Conservation (phyloP, 169 alveolate genomes). For the Babesia divergens region DNA sequence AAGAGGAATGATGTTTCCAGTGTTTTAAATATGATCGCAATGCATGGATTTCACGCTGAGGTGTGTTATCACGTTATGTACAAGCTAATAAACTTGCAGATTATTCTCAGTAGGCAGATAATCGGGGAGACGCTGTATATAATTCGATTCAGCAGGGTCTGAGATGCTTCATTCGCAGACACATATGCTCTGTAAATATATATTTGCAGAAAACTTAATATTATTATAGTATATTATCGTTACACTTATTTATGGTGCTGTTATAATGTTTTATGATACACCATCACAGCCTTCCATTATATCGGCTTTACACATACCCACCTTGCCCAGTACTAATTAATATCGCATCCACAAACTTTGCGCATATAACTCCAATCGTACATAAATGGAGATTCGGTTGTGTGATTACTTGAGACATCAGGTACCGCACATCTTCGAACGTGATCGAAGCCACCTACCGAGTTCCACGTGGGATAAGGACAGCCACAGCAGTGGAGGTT, state of each 20-base stretch:
- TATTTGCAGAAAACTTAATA: too few relatives aligned
- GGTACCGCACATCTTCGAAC: slow-evolving; percentile 73
- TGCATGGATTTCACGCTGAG: slow-evolving; percentile 8
- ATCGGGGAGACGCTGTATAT: slow-evolving; percentile 38
- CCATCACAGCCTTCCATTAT: too few relatives aligned
- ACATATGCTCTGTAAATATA: not conserved
- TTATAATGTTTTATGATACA: too few relatives aligned
- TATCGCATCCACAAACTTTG: not conserved
- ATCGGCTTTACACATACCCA: too few relatives aligned
- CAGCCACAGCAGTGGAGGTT: too few relatives aligned
- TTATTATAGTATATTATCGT: too few relatives aligned
- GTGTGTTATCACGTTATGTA: not conserved
- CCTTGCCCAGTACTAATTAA: too few relatives aligned
- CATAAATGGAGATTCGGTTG: slow-evolving; percentile 55
- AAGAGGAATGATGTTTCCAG: slow-evolving; percentile 31
- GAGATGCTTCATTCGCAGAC: not conserved
- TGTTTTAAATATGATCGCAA: not conserved
- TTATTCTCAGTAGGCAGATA: not conserved
- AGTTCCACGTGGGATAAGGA: too few relatives aligned
- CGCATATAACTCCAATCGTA: slow-evolving; percentile 32
- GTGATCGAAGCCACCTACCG: too few relatives aligned
- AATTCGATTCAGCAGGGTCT: slow-evolving; percentile 1
- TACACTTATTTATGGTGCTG: too few relatives aligned
- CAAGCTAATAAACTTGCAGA: not conserved
- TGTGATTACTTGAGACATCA: slow-evolving; percentile 69